Conservation (phyloP, 495 filamentous ascomycete genomes). For the Podospora australis region DNA sequence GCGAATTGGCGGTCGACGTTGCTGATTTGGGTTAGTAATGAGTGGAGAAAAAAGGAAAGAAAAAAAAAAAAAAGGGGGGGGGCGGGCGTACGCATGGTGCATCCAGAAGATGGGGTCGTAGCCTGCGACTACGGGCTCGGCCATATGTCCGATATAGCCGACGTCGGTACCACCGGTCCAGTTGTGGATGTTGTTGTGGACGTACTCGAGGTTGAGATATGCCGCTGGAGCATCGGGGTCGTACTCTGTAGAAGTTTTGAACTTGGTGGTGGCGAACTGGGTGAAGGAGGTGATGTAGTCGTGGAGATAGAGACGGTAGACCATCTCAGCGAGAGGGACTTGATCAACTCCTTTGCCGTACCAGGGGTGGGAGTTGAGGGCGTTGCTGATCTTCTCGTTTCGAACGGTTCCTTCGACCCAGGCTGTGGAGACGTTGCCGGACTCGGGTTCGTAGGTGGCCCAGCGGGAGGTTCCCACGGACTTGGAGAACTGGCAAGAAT, state of each 20-base stretch:
- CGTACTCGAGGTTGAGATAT: background rate
- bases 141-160: background rate
- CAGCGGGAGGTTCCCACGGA: background rate
- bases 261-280: background rate
- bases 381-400: background rate
- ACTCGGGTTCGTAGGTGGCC: background rate
- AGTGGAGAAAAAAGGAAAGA: too few relatives aligned
- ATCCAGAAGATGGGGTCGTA: background rate
- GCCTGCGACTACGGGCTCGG: background rate
- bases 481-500: background rate
- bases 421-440: background rate
- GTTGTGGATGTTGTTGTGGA: conserved; percentile 1
- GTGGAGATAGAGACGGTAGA: background rate
- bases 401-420: background rate
- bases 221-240: background rate
- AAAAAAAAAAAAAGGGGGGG: too few relatives aligned
- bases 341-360: background rate
- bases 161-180: background rate
- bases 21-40: too few relatives aligned
- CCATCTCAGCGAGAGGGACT: background rate
- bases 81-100: background rate
- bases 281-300: background rate
- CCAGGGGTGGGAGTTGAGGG: background rate
- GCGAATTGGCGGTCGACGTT: background rate
- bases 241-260: background rate